These are phyloP conservation scores for Sporobolomyces phaffii DNA, from an alignment of 768 basidiomycete species.

Conservation along the genomic window DNA sequence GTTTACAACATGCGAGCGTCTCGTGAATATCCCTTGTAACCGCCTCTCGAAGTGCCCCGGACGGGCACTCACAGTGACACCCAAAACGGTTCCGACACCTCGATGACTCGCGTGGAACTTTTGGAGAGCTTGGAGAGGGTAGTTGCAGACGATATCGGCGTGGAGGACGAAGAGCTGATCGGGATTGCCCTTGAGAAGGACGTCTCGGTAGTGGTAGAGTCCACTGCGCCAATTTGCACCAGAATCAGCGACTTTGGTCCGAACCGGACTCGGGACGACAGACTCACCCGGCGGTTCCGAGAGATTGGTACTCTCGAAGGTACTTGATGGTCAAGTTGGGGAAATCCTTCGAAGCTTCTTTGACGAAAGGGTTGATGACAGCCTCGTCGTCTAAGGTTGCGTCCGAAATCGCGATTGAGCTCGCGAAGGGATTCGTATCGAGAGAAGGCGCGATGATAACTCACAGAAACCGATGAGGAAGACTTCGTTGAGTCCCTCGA, in stretches of 20 bases:
- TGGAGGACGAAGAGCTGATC: constrained; percentile 51
- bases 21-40: too few species aligned
- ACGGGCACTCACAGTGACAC: constrained; percentile 47
- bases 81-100: constrained; percentile 50
- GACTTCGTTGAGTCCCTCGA: constrained; percentile 47
- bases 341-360: constrained; percentile 49
- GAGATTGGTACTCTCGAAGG: constrained; percentile 49
- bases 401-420: too few species aligned
- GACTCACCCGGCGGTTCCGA: constrained; percentile 49
- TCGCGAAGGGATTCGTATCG: too few species aligned
- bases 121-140: constrained; percentile 46
- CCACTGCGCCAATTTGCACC: background rate
- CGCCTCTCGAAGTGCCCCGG: too few species aligned
- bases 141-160: constrained; percentile 50
- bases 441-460: too few species aligned
- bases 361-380: constrained; percentile 48
- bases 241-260: background rate
- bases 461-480: constrained; percentile 49
- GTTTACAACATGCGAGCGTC: too few species aligned
- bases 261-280: too few species aligned
- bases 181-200: constrained; percentile 47
- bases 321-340: constrained; percentile 49
- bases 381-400: constrained; percentile 49
- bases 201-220: constrained; percentile 46
- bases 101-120: constrained; percentile 48